phyloP scores from a whole-genome alignment of 129 eudicot genomes.

The Sambucus nigra region DNA sequence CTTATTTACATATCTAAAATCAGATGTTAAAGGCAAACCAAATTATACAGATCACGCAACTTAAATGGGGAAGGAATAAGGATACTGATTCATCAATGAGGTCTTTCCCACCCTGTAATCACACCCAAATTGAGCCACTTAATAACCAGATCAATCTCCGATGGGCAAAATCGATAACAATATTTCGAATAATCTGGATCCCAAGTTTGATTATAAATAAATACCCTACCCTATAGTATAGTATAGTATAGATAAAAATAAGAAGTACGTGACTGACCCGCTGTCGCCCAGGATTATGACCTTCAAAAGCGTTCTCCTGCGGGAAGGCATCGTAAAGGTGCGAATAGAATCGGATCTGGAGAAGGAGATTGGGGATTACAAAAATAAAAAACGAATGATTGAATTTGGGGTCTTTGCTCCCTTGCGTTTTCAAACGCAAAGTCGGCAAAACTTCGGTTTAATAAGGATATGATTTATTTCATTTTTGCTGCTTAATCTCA shows the following conservation, averaged over 20 bases:
- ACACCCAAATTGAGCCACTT: constrained; percentile 11
- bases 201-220: too few relatives aligned
- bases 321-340: constrained; percentile 12
- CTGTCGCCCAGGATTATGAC: constrained; percentile 97
- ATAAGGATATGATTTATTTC: too few relatives aligned
- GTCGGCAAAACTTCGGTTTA: too few relatives aligned
- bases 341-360: not conserved
- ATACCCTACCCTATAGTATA: too few relatives aligned
- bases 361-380: not conserved
- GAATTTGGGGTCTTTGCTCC: not conserved
- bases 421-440: too few relatives aligned
- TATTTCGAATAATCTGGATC: too few relatives aligned
- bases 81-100: constrained; percentile 99
- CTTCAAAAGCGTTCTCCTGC: constrained; percentile 18
- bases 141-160: not conserved
- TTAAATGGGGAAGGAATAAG: constrained; percentile 12
- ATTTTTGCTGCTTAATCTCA: too few relatives aligned
- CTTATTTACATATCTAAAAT: constrained; percentile 79
- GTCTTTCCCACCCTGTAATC: constrained; percentile 95
- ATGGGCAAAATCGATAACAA: too few relatives aligned
- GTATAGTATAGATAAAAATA: not conserved
- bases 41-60: not conserved
- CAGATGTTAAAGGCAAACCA: constrained; percentile 33
- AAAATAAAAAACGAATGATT: not conserved
- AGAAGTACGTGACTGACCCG: constrained; percentile 40